Percentiles rank a stretch among this genome's conserved stretches.
Evolutionary conservation across 2,329 filamentous ascomycete genomes (phyloP).

Genomic region (Diaporthe sp.): DNA sequence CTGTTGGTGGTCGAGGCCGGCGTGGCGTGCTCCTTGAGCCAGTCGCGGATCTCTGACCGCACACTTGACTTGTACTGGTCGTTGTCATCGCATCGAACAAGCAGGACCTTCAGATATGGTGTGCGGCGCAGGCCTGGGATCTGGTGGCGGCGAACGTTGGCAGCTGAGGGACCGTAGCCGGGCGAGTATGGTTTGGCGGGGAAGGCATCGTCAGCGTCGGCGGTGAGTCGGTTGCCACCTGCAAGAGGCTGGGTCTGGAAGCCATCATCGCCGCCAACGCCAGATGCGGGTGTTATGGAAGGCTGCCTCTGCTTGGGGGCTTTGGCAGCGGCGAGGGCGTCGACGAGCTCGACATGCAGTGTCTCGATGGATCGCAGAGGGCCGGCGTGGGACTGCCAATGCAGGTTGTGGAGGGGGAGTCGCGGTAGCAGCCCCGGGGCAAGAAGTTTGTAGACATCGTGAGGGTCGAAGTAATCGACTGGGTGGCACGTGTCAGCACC

Average conservation of each 20-base stretch:
- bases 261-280: slow-evolving; percentile 64
- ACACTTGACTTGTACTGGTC: slow-evolving; percentile 90
- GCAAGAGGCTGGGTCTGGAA: slow-evolving; percentile 71
- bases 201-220: slow-evolving; percentile 33
- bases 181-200: slow-evolving; percentile 38
- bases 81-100: slow-evolving; percentile 95
- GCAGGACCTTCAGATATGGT: slow-evolving; percentile 90
- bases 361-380: slow-evolving; percentile 94
- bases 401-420: slow-evolving; percentile 89
- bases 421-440: slow-evolving; percentile 82
- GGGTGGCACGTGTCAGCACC: slow-evolving; percentile 36
- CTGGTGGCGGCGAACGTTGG: slow-evolving; percentile 80
- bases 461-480: slow-evolving; percentile 98
- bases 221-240: slow-evolving; percentile 47
- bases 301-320: slow-evolving; percentile 42
- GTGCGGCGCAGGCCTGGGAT: slow-evolving; percentile 94
- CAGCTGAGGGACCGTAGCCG: slow-evolving; percentile 33
- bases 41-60: slow-evolving; percentile 85
- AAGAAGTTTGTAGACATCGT: slow-evolving; percentile 86
- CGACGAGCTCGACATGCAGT: slow-evolving; percentile 89
- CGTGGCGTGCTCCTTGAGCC: slow-evolving; percentile 84
- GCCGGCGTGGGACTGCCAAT: slow-evolving; percentile 96
- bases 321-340: slow-evolving; percentile 59
- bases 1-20: slow-evolving; percentile 66
- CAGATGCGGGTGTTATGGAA: slow-evolving; percentile 23